Conservation (phyloP, 352 stramenopile genomes). For the Globisporangium mamillatum region DNA sequence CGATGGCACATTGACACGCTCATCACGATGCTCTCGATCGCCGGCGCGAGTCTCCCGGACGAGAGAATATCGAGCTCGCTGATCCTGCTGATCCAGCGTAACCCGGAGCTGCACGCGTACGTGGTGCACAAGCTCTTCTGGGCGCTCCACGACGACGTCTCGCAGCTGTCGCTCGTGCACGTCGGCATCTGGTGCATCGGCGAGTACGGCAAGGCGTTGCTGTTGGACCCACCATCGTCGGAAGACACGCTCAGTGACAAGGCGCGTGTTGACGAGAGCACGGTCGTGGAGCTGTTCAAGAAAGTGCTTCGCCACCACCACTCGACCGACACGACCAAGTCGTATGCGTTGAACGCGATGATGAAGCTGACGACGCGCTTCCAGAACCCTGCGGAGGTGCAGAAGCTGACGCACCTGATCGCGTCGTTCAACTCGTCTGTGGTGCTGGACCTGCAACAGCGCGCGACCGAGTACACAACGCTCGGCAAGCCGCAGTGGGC, state of each 20-base stretch:
- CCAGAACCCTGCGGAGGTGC: conserved; percentile 54
- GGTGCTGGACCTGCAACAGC: conserved; percentile 96
- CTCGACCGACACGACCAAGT: conserved; percentile 76
- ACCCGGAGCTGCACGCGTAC: conserved; percentile 89
- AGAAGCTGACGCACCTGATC: conserved; percentile 85
- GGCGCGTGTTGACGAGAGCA: conserved; percentile 59
- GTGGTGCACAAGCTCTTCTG: conserved; percentile 97
- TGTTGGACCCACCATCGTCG: conserved; percentile 56
- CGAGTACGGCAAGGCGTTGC: conserved; percentile 94
- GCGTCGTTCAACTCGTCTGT: conserved; percentile 90
- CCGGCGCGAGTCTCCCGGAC: conserved; percentile 89
- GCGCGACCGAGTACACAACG: conserved; percentile 94
- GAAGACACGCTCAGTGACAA: conserved; percentile 72
- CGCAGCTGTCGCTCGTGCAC: conserved; percentile 94
- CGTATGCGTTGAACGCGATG: conserved; percentile 88
- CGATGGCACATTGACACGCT: conserved; percentile 96
- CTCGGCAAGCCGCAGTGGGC: conserved; percentile 81
- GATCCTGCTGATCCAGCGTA: conserved; percentile 95
- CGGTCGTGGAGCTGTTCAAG: conserved; percentile 67
- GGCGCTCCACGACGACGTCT: conserved; percentile 93
- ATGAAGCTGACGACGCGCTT: conserved; percentile 96
- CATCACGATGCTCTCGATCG: conserved; percentile 98
- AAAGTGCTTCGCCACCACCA: conserved; percentile 84
- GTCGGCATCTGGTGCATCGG: conserved; percentile 98
- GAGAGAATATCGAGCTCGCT: conserved; percentile 94